These are phyloP conservation scores for Anaeramoeba ignava DNA, from an alignment of 78 protist genomes.

Conservation along the genomic window DNA sequence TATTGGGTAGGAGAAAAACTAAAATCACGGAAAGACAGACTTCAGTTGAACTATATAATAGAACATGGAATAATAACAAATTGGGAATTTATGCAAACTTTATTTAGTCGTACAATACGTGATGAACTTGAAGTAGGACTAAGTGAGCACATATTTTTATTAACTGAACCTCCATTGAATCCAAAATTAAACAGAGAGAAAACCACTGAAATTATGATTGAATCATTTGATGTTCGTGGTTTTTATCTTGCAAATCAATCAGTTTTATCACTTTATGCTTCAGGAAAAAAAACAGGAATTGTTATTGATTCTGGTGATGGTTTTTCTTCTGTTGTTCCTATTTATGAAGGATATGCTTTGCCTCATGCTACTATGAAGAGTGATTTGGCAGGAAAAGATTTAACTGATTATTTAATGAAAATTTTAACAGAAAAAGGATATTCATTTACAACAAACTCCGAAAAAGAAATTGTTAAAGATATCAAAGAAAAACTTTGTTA, in stretches of 20 bases:
- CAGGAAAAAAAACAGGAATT: neutral
- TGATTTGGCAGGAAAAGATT: neutral
- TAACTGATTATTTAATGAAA: neutral
- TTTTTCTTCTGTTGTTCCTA: neutral
- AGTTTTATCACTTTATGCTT: neutral
- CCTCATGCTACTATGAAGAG: neutral
- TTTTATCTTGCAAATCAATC: neutral
- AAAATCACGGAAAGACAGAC: neutral
- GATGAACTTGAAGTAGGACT: neutral
- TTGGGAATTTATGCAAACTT: neutral
- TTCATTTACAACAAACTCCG: neutral
- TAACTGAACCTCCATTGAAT: neutral
- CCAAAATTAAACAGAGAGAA: neutral
- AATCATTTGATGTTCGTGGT: neutral
- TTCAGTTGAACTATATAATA: neutral
- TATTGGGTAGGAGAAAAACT: neutral
- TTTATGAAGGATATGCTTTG: neutral
- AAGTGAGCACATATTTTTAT: neutral
- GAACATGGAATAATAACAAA: neutral
- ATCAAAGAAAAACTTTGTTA: neutral
- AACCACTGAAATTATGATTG: neutral
- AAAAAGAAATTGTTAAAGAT: neutral
- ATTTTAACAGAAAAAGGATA: neutral
- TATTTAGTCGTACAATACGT: neutral
- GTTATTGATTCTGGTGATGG: neutral